These are phyloP conservation scores for Phyllosticta citrichinensis DNA, from an alignment of 2,329 filamentous ascomycete species.

Conservation along the genomic window DNA sequence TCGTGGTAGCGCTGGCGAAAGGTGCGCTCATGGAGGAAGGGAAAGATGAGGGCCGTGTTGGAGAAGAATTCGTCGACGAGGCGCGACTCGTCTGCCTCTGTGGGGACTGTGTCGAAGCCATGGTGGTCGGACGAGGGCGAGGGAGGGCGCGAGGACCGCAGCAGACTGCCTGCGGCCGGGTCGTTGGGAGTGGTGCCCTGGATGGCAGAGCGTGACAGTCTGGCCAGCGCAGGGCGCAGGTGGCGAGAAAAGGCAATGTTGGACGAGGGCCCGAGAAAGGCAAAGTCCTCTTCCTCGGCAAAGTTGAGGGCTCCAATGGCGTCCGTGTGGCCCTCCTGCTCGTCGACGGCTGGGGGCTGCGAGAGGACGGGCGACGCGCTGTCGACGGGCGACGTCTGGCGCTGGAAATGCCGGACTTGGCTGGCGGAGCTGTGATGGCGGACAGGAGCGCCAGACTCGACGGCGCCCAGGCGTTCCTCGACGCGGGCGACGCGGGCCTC, in stretches of 20 bases:
- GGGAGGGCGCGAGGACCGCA: conserved; percentile 15
- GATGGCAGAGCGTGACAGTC: conserved; percentile 12
- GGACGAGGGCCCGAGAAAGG: conserved; percentile 32
- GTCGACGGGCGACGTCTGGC: neutral
- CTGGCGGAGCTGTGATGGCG: neutral
- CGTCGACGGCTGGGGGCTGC: neutral
- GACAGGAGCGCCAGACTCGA: conserved; percentile 4
- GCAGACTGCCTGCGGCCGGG: conserved; percentile 11
- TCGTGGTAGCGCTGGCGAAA: conserved; percentile 28
- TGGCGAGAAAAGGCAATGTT: conserved; percentile 34
- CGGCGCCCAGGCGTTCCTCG: neutral
- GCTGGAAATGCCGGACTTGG: conserved; percentile 3
- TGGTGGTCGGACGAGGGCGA: conserved; percentile 14
- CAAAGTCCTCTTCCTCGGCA: conserved; percentile 27
- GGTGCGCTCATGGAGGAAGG: conserved; percentile 29
- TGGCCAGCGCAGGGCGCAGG: conserved; percentile 21
- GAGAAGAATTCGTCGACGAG: conserved; percentile 29
- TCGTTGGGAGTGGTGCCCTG: conserved; percentile 4
- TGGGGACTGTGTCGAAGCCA: conserved; percentile 19
- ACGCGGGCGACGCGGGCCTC: neutral
- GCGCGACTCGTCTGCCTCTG: conserved; percentile 19
- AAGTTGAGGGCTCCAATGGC: conserved; percentile 28
- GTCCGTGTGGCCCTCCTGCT: conserved; percentile 22
- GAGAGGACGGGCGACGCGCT: neutral
- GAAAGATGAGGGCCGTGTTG: conserved; percentile 29